Conservation (phyloP, 2,329 filamentous ascomycete genomes). For the Colletotrichum sp. region DNA sequence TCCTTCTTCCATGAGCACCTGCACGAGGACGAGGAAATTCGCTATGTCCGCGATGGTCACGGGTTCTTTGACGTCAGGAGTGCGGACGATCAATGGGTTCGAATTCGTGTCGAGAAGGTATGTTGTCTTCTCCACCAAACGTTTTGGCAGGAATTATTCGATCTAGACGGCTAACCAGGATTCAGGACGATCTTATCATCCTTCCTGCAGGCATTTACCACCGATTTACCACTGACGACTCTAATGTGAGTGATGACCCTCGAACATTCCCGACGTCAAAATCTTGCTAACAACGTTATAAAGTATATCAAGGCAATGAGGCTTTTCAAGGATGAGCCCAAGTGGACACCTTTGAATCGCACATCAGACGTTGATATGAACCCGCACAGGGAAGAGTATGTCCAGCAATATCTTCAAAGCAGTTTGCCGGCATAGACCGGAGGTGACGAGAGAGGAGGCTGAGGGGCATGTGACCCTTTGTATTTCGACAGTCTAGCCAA, state of each 20-base stretch:
- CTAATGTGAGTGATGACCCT: conserved; percentile 75
- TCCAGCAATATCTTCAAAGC: conserved; percentile 50
- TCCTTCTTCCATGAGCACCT: conserved; percentile 94
- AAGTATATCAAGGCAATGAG: conserved; percentile 96
- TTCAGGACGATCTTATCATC: conserved; percentile 81
- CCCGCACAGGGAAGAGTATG: conserved; percentile 78
- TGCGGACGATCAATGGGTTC: conserved; percentile 84
- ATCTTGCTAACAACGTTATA: neutral
- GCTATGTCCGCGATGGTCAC: conserved; percentile 86
- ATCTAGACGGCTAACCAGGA: neutral
- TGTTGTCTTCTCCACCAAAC: neutral
- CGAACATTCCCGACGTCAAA: neutral
- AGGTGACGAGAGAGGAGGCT: neutral
- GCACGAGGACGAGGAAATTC: conserved; percentile 98
- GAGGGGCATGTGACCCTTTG: neutral
- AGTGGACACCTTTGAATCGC: conserved; percentile 95
- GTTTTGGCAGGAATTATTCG: neutral
- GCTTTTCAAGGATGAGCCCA: conserved; percentile 97
- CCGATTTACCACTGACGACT: conserved; percentile 91
- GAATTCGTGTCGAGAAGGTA: conserved; percentile 82
- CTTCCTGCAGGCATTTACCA: conserved; percentile 96
- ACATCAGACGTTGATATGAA: conserved; percentile 79
- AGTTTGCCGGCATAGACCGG: neutral
- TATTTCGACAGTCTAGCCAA: neutral
- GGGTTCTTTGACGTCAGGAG: conserved; percentile 94